These are phyloP conservation scores for Coffea canephora DNA, from an alignment of 257 asterid genomes.

Conservation along the genomic window DNA sequence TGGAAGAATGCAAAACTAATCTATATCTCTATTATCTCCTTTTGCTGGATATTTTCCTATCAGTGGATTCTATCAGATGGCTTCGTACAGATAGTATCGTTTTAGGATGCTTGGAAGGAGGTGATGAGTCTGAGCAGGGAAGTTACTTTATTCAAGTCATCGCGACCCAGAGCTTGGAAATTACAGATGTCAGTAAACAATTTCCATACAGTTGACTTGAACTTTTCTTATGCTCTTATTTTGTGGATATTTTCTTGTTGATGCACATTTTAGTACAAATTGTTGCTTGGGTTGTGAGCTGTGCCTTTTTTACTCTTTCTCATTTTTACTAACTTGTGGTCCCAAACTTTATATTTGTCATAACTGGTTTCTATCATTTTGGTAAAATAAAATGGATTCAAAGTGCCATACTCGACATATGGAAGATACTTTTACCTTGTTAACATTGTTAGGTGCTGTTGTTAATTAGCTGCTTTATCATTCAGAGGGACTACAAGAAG, in stretches of 20 bases:
- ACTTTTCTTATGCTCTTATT: not conserved
- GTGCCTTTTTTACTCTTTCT: not conserved
- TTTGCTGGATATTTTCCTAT: conserved; percentile 4
- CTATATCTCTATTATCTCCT: conserved; percentile 6
- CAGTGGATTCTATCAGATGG: conserved; percentile 93
- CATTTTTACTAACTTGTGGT: too few relatives aligned
- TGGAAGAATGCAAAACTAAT: not conserved
- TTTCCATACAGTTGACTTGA: conserved; percentile 7
- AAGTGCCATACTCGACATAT: too few relatives aligned
- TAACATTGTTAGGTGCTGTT: not conserved
- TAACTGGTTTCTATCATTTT: too few relatives aligned
- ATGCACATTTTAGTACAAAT: not conserved
- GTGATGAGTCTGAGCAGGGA: conserved; percentile 66
- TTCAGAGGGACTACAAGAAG: not conserved
- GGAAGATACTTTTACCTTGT: not conserved
- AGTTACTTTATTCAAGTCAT: conserved; percentile 72
- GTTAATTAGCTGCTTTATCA: not conserved
- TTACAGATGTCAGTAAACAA: conserved; percentile 54
- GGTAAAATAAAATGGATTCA: too few relatives aligned
- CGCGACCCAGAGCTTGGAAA: conserved; percentile 53
- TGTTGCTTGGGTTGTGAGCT: not conserved
- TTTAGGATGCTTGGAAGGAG: conserved; percentile 68
- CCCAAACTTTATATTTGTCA: too few relatives aligned
- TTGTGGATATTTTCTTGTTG: not conserved
- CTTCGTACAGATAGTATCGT: conserved; percentile 75